phyloP scores from a whole-genome alignment of 768 basidiomycete genomes.

The Lactarius hengduanensis region DNA sequence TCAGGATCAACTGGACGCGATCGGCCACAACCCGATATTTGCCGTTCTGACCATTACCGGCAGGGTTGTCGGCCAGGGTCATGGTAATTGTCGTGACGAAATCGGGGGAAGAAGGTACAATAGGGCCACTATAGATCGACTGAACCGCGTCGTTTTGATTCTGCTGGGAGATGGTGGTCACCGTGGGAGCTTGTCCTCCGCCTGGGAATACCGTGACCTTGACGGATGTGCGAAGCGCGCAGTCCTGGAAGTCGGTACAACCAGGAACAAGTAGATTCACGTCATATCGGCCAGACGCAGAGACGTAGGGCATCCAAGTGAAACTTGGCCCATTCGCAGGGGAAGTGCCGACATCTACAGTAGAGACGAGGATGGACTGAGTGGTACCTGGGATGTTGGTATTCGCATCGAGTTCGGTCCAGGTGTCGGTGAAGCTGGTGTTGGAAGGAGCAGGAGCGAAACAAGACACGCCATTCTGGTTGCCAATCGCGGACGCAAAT shows the following conservation, averaged over 20 bases:
- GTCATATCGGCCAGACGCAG: conserved; percentile 81
- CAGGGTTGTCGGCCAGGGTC: conserved; percentile 64
- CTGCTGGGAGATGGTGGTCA: conserved; percentile 72
- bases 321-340: conserved; percentile 67
- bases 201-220: conserved; percentile 82
- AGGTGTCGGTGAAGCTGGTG: conserved; percentile 62
- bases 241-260: conserved; percentile 78
- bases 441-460: conserved; percentile 76
- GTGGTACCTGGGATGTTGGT: conserved; percentile 81
- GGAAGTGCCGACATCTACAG: conserved; percentile 61
- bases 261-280: conserved; percentile 86
- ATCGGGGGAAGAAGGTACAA: conserved; percentile 67
- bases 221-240: conserved; percentile 75
- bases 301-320: conserved; percentile 92
- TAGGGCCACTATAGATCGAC: conserved; percentile 76
- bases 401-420: conserved; percentile 60
- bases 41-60: conserved; percentile 61
- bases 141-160: conserved; percentile 59
- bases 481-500: conserved; percentile 70
- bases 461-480: conserved; percentile 66
- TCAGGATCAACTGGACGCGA: conserved; percentile 75
- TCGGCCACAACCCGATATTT: conserved; percentile 84
- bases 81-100: conserved; percentile 78
- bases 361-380: conserved; percentile 69
- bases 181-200: conserved; percentile 57